Evolutionary conservation across 768 basidiomycete species (phyloP).

Genomic region (Neoboletus brunneissimus): DNA sequence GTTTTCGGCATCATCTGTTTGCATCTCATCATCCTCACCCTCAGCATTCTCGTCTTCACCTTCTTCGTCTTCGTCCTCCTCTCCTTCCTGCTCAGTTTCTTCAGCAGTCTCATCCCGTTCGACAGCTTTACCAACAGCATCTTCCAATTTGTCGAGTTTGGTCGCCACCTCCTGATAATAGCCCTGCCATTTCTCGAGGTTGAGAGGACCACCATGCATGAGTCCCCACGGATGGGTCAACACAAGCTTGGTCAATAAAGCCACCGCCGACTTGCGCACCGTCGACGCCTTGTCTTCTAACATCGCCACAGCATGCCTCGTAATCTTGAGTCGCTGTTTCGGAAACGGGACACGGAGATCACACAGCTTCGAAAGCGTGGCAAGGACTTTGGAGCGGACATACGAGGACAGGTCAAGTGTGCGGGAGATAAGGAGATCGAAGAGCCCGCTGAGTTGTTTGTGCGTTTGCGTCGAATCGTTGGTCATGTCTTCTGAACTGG

Average conservation of each 20-base stretch:
- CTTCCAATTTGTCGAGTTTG: constrained; percentile 72
- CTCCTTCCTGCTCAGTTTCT: constrained; percentile 34
- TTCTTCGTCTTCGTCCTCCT: constrained; percentile 31
- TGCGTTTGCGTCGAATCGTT: constrained; percentile 44
- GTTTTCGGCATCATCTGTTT: constrained; percentile 27
- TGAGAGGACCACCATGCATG: constrained; percentile 80
- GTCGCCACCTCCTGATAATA: constrained; percentile 60
- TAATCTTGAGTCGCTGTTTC: constrained; percentile 75
- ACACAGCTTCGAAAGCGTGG: constrained; percentile 72
- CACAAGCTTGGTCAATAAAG: constrained; percentile 70
- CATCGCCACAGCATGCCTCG: constrained; percentile 71
- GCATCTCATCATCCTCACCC: constrained; percentile 35
- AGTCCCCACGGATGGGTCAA: constrained; percentile 86
- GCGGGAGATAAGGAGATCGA: constrained; percentile 83
- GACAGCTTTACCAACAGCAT: constrained; percentile 60
- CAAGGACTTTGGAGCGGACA: constrained; percentile 85
- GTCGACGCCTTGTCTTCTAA: constrained; percentile 88
- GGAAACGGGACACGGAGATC: constrained; percentile 80
- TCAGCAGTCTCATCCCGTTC: constrained; percentile 39
- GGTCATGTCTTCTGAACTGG: constrained; percentile 47
- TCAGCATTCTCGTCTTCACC: constrained; percentile 37
- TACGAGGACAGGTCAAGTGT: constrained; percentile 86
- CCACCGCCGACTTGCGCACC: constrained; percentile 83
- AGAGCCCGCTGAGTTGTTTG: constrained; percentile 78
- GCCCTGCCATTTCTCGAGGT: constrained; percentile 67